Percentiles rank a stretch among this genome's conserved stretches.
Conservation (phyloP, 805 yeast genomes). For the Cyberlindnera sargentensis region DNA sequence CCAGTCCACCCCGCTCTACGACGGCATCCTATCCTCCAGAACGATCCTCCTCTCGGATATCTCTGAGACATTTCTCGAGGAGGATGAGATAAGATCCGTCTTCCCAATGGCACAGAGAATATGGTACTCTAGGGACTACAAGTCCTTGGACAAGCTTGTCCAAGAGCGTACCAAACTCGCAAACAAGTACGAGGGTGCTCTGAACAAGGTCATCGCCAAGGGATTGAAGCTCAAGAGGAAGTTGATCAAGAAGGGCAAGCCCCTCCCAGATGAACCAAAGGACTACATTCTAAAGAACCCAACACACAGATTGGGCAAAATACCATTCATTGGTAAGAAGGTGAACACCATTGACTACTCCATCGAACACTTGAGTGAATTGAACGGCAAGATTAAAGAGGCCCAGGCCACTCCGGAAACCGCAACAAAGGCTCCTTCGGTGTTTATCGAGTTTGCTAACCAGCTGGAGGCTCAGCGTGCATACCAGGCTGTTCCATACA, state of each 20-base stretch:
- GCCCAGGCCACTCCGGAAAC: conserved; percentile 34
- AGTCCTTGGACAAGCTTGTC: conserved; percentile 46
- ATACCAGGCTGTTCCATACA: conserved; percentile 66
- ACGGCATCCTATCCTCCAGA: conserved; percentile 60
- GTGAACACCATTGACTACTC: conserved; percentile 79
- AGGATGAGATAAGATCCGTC: conserved; percentile 41
- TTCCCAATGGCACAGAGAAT: conserved; percentile 59
- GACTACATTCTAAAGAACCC: conserved; percentile 81
- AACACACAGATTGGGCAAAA: conserved; percentile 59
- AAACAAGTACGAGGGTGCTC: conserved; percentile 55
- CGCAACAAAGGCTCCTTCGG: conserved; percentile 54
- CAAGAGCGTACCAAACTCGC: conserved; percentile 60
- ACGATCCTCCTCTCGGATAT: conserved; percentile 70
- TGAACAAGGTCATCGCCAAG: conserved; percentile 52
- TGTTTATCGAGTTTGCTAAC: conserved; percentile 57
- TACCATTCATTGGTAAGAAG: conserved; percentile 69
- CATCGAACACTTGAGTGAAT: conserved; percentile 56
- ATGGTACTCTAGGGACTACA: conserved; percentile 59
- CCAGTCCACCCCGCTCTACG: conserved; percentile 68
- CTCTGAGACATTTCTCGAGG: conserved; percentile 37
- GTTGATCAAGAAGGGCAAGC: conserved; percentile 49
- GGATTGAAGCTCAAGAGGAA: conserved; percentile 51
- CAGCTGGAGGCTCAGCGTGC: conserved; percentile 88
- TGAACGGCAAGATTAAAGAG: conserved; percentile 57
- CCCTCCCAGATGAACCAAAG: conserved; percentile 46